Percentiles rank a stretch among this genome's conserved stretches.
These are phyloP conservation scores for Trichoderma parareesei DNA, from an alignment of 495 filamentous ascomycete genomes.

Conservation along the genomic window DNA sequence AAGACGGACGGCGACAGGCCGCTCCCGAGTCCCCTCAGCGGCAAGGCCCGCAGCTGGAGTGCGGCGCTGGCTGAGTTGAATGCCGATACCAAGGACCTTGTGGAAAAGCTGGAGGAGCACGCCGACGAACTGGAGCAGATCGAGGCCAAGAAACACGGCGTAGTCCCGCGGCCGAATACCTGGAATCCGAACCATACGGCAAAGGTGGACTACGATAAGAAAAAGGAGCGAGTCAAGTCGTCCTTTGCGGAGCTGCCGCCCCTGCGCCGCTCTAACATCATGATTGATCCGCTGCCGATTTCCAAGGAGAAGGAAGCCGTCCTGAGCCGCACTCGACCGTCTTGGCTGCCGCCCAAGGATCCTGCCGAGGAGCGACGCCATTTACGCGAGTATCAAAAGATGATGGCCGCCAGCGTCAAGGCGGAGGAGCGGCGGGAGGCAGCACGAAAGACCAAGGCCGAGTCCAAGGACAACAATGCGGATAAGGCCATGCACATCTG, in stretches of 20 bases:
- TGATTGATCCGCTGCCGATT: constrained; percentile 92
- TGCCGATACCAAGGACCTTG: constrained; percentile 82
- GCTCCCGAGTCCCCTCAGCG: constrained; percentile 26
- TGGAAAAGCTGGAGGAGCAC: constrained; percentile 80
- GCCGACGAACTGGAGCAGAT: constrained; percentile 54
- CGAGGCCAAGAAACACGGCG: constrained; percentile 26
- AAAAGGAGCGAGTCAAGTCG: constrained; percentile 48
- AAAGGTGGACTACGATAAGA: constrained; percentile 26
- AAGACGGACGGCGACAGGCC: constrained; percentile 29
- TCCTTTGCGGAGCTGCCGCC: constrained; percentile 66
- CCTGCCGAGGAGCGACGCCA: constrained; percentile 89
- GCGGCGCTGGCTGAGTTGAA: constrained; percentile 69
- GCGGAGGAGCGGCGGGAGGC: constrained; percentile 50
- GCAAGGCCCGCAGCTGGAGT: constrained; percentile 80
- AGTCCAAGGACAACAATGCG: constrained; percentile 46
- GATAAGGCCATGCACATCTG: constrained; percentile 71
- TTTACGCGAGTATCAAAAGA: constrained; percentile 82
- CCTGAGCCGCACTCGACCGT: constrained; percentile 80
- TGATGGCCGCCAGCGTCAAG: constrained; percentile 79
- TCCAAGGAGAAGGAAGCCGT: constrained; percentile 96
- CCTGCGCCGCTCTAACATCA: constrained; percentile 75
- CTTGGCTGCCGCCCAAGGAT: constrained; percentile 92
- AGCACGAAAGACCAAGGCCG: constrained; percentile 37
- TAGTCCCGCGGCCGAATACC: constrained; percentile 26
- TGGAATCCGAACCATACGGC: constrained; percentile 28